Evolutionary conservation across 2,329 filamentous ascomycete species (phyloP), one percentile per base, ranked within the genome.

Genomic region (Dactylonectria estremocensis): DNA sequence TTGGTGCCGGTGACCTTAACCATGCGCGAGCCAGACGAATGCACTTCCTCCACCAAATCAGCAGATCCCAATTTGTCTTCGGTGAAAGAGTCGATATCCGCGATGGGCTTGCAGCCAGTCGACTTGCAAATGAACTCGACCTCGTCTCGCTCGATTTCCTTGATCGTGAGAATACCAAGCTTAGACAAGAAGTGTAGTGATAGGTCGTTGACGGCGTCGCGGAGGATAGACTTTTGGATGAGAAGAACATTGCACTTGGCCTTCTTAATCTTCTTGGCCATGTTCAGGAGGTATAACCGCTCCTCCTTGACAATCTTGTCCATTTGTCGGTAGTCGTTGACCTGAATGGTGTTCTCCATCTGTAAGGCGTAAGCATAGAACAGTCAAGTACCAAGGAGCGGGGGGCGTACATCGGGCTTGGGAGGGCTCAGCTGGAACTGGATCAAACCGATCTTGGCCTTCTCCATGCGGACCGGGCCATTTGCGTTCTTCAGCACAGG

Each of bases 261-360:
- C 89, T 98, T 99, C 86, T 98, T 98, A 83, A 99, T 99, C 89
- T 98, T 99, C 90, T 99, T 98, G 80, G 97, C 95, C 90, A 99
- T 93, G 87, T 98, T 98, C 66, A 99, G 89, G 72, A 99, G 90
- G 84, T 99, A 99, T 75, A 96, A 93, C 74, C 96, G 94, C 87
- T 99, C 96, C 85, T 99, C 96, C 86, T 99, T 99, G 76, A 99
- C 90, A 74, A 99, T 99, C 89, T 98, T 99, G 87, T 99, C 96
- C 96, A 99, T 99, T 82, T 99, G 96, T 79, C 96, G 90, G 88
- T 99, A 99, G 86, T 99, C 96, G 83, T 99, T 99, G 78, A 99
- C 96, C 35, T 97, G 92, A 72, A 99, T 98, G 79, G 97, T 96
- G 85, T 99, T 99, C 86, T 99, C 96, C 96, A 99, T 99, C 91